These are phyloP conservation scores for Rhododendron henanense DNA, from an alignment of 148 eudicot species.

Conservation along the genomic window DNA sequence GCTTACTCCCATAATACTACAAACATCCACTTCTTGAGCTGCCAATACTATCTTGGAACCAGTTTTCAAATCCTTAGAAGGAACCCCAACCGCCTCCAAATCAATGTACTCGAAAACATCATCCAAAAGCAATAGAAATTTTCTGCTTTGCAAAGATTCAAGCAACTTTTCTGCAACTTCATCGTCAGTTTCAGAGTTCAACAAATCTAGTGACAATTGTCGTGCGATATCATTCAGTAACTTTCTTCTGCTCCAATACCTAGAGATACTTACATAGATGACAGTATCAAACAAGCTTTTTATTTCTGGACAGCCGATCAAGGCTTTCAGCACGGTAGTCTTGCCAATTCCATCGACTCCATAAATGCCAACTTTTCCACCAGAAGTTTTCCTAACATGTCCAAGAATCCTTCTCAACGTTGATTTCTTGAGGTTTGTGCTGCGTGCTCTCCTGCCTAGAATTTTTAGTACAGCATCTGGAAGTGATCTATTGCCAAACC, in stretches of 20 bases:
- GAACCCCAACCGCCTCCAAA: too few relatives aligned
- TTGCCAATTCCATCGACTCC: not conserved
- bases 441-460: not conserved
- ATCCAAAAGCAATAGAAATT: too few relatives aligned
- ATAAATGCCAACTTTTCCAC: not conserved
- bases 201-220: too few relatives aligned
- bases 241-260: not conserved
- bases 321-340: not conserved
- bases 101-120: too few relatives aligned
- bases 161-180: too few relatives aligned
- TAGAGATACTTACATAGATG: not conserved
- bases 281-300: not conserved
- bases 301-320: not conserved
- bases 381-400: not conserved
- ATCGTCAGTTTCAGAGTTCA: too few relatives aligned
- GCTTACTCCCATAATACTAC: too few relatives aligned
- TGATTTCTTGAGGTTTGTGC: not conserved
- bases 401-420: not conserved
- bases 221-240: too few relatives aligned
- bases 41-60: too few relatives aligned
- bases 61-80: too few relatives aligned
- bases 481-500: not conserved
- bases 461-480: not conserved
- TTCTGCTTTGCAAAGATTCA: too few relatives aligned
- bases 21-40: too few relatives aligned